phyloP scores from a whole-genome alignment of 139 green algal species.

The Coccomyxa sp. region DNA sequence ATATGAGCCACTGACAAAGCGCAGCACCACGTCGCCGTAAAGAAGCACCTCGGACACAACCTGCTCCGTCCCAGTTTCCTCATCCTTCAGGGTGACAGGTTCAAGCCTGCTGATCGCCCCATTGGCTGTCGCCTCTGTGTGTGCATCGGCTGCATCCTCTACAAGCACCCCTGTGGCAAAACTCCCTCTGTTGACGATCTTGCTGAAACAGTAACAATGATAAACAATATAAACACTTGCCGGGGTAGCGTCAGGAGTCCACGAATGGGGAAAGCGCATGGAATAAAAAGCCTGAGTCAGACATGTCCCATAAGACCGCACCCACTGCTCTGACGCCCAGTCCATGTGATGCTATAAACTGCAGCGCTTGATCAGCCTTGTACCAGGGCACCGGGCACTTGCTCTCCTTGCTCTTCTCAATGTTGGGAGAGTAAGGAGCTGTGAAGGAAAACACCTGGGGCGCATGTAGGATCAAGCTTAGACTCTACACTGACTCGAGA shows the following conservation, averaged over 20 bases:
- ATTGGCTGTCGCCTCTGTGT: constrained; percentile 51
- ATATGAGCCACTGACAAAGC: constrained; percentile 59
- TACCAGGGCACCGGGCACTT: constrained; percentile 42
- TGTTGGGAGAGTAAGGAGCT: constrained; percentile 73
- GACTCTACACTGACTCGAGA: no score
- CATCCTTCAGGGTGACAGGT: constrained; percentile 51
- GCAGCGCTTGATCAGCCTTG: constrained; percentile 42
- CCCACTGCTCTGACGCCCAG: constrained; percentile 84
- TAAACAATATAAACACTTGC: no score
- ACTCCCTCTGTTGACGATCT: background rate
- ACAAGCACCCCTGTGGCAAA: constrained; percentile 67
- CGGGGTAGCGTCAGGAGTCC: no score
- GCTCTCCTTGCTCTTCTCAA: constrained; percentile 10
- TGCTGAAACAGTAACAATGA: background rate
- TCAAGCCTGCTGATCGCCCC: constrained; percentile 60
- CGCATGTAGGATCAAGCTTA: background rate
- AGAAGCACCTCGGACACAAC: constrained; percentile 77
- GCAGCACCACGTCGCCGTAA: constrained; percentile 94
- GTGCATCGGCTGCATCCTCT: constrained; percentile 74
- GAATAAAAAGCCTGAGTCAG: no score
- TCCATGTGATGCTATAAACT: constrained; percentile 84
- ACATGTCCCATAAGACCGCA: constrained; percentile 16
- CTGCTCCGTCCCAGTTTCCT: constrained; percentile 14
- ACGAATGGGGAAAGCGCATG: no score
- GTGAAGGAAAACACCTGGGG: constrained; percentile 81